Base-by-base conservation (phyloP, 306 rosid genomes). In the Dryas octopetala region DNA sequence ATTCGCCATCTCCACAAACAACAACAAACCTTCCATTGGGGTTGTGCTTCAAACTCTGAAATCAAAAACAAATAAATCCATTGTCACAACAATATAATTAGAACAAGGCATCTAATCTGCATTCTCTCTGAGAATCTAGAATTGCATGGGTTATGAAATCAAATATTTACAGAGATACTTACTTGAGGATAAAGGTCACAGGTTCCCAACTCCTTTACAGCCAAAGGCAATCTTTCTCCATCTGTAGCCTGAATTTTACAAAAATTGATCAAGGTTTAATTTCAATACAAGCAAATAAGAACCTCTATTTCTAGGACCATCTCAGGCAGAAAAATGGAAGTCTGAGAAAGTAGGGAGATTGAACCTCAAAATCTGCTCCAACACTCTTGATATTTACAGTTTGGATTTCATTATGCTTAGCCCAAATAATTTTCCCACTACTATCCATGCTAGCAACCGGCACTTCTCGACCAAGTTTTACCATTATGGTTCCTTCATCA, bases 111-210 rank as follows among this genome's bases (percentile, higher is more conserved):
- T 41, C 28, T 41, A 43, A 43, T 55, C 17, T 13, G 1, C 19
- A 53, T 40, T 17, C 0, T 71, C 66, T 48, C 49, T 58, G n/a
- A 45, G 64, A 58, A 44, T 58, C 45, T n/a, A 59, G 0, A 43
- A 53, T 38, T 54, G 51, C 52, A n/a, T 38, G 5, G 38, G 48
- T 70, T 38, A 41, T 51, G 11, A 17, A 32, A 32, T 32, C 38
- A 32, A 32, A 32, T 32, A 1, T 32, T 32, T 32, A 55, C 74
- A 59, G 45, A 79, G 50, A 44, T 46, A 46, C 85, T 89, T 83
- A 92, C 98, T 83, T 92, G 99, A 54, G 98, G 99, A 79, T 92
- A 96, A 80, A 96, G 98, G 83, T 96, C 97, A 82, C 99, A 96
- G 73, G 92, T 91, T 74, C 98, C 99, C 89, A 95, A 77, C 83